Base-by-base conservation (phyloP, 768 basidiomycete genomes). In the Boletus barrowsii region DNA sequence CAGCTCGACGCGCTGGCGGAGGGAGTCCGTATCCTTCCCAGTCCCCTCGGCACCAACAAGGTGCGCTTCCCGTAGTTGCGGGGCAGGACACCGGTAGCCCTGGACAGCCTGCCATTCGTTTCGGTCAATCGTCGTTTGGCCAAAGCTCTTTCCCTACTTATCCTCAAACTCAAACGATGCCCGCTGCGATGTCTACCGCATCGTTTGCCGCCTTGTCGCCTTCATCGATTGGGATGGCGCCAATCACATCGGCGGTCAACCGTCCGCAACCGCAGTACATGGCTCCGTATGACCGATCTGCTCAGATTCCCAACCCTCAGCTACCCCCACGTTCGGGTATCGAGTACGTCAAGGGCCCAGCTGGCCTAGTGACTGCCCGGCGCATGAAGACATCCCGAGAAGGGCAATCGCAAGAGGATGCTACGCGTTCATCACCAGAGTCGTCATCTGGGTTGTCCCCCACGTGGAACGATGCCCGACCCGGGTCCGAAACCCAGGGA, bases 1-100 rank as follows among this genome's bases (percentile, higher is more conserved):
- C 49, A 8, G 45, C 62, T 18, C 62, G 67, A 42, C 64, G 60
- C 14, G 15, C 49, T 36, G 68, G 53, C 33, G 63, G 44, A 32
- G 66, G 60, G 9, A 61, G 54, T 49, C 74, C 71, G 3, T 71
- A 71, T 47, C 65, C 67, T 15, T 61, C 67, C 14, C 61, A 70
- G 7, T 66, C 68, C 9, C 68, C 69, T 20, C 62, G 64, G 17
- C 62, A 68, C 42, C 63, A 55, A 5, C 68, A 69, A 40, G 56
- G 33, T 7, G 42, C 62, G 2, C 60, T 68, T 39, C 62, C 68
- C 18, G 40, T 26, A 6, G 47, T 55, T 15, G 10, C 30, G 1
- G 56, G 46, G 22, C 64, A 61, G 33, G 63, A 65, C 8, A 3
- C 33, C 0, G 30, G 9, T 24, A 18, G 22, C 2, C 51, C 49